These are phyloP conservation scores for Melastoma candidum DNA, from an alignment of 441 rosid genomes.

Conservation along the genomic window DNA sequence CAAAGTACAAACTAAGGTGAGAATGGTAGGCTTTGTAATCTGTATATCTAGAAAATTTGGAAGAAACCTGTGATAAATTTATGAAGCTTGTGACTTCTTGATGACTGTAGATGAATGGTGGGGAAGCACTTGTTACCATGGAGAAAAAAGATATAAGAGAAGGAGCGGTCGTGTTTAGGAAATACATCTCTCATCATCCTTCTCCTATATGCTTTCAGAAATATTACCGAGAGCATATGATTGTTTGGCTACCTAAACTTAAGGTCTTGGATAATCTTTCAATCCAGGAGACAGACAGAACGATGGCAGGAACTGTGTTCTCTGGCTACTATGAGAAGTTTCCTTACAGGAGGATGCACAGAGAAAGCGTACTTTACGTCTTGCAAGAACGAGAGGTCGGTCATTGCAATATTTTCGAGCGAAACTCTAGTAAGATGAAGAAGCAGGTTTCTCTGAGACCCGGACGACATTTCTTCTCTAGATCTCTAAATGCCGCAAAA, in stretches of 20 bases:
- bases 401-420: conserved; percentile 14
- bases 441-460: conserved; percentile 11
- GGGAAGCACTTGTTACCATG: no score
- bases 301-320: conserved; percentile 22
- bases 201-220: conserved; percentile 40
- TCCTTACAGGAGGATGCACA: conserved; percentile 27
- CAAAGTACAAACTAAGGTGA: no score
- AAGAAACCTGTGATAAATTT: no score
- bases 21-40: no score
- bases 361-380: conserved; percentile 26
- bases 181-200: conserved; percentile 36
- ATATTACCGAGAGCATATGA: conserved; percentile 30
- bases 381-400: conserved; percentile 34
- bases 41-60: no score
- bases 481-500: conserved; percentile 32
- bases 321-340: conserved; percentile 26
- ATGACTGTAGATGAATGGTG: no score
- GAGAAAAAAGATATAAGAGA: conserved; percentile 13
- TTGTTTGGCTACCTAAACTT: conserved; percentile 30
- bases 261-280: conserved; percentile 30
- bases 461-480: conserved; percentile 24
- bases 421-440: conserved; percentile 23
- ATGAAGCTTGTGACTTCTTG: no score
- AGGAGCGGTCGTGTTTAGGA: conserved; percentile 11
- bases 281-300: conserved; percentile 23